A percentile compares a stretch with the other conserved stretches of the same genome.
phyloP scores from a whole-genome alignment of 164 flowering plant species.

The Magnolia kwangsiensis region DNA sequence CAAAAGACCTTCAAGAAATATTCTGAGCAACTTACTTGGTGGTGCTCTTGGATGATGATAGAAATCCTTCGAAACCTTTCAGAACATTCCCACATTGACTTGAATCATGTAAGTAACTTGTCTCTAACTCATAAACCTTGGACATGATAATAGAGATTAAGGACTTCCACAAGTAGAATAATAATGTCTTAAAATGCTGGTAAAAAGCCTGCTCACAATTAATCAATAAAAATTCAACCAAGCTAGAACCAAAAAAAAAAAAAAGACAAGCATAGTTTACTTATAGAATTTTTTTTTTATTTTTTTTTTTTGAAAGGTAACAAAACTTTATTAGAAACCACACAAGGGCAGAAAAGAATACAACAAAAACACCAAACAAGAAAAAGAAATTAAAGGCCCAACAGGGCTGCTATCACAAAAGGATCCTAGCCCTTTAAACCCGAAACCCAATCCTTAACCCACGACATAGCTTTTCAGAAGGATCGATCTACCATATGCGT shows the following conservation, averaged over 20 bases:
- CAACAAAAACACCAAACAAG: too few relatives aligned
- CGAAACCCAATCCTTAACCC: neutral
- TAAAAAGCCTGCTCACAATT: too few relatives aligned
- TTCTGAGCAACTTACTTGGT: constrained; percentile 42
- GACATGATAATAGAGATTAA: neutral
- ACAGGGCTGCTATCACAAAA: too few relatives aligned
- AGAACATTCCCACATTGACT: constrained; percentile 93
- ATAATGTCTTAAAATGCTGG: neutral
- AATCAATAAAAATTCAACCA: too few relatives aligned
- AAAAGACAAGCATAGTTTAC: too few relatives aligned
- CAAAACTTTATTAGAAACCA: too few relatives aligned
- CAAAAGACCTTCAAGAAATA: neutral
- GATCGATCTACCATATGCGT: neutral
- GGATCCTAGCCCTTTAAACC: too few relatives aligned
- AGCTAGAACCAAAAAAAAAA: too few relatives aligned
- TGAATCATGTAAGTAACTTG: constrained; percentile 90
- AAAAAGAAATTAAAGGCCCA: too few relatives aligned
- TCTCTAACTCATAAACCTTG: constrained; percentile 91
- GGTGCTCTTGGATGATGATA: constrained; percentile 86
- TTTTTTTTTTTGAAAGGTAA: too few relatives aligned
- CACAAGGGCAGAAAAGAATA: too few relatives aligned
- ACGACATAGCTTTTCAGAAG: neutral
- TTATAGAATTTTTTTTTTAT: too few relatives aligned
- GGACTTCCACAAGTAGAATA: neutral
- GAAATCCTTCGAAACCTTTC: constrained; percentile 92